Percentiles rank a stretch among this genome's conserved stretches.
Conservation (phyloP, 305 asterid species). For the Lippia alba region DNA sequence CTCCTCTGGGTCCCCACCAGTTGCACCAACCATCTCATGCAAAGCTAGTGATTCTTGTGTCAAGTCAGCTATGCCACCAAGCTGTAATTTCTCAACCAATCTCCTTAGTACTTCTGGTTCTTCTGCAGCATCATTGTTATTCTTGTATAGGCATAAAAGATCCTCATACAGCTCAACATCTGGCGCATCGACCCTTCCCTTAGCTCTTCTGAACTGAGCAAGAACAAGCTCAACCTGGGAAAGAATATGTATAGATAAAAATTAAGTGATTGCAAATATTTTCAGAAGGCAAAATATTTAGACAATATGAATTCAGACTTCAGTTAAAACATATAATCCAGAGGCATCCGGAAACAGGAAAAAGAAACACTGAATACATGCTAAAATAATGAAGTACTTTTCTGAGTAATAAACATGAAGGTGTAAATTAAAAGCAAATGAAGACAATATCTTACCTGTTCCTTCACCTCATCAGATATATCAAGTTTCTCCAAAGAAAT, state of each 20-base stretch:
- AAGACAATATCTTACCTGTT: conserved; percentile 61
- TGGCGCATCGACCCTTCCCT: conserved; percentile 83
- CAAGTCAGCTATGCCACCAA: conserved; percentile 76
- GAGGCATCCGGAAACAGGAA: conserved; percentile 20
- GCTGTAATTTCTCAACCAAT: conserved; percentile 81
- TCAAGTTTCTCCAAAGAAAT: conserved; percentile 81
- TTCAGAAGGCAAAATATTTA: not conserved
- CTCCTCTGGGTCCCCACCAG: conserved; percentile 89
- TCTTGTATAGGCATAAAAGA: conserved; percentile 63
- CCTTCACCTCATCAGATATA: conserved; percentile 91
- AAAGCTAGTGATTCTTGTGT: conserved; percentile 95
- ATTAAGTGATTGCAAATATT: not conserved
- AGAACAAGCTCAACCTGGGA: conserved; percentile 94
- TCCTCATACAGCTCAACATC: conserved; percentile 82
- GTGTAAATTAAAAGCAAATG: conserved; percentile 21
- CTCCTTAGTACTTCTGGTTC: conserved; percentile 63
- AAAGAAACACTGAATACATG: conserved; percentile 23
- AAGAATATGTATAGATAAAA: conserved; percentile 9
- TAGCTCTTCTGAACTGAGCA: conserved; percentile 94
- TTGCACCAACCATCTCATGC: conserved; percentile 90
- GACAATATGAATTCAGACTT: conserved; percentile 21
- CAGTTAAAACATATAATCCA: conserved; percentile 24
- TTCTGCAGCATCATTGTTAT: conserved; percentile 46
- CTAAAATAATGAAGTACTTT: conserved; percentile 19
- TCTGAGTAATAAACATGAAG: conserved; percentile 26